Conservation (phyloP, 805 yeast genomes). For the Sugiyamaella qingdaonensis region DNA sequence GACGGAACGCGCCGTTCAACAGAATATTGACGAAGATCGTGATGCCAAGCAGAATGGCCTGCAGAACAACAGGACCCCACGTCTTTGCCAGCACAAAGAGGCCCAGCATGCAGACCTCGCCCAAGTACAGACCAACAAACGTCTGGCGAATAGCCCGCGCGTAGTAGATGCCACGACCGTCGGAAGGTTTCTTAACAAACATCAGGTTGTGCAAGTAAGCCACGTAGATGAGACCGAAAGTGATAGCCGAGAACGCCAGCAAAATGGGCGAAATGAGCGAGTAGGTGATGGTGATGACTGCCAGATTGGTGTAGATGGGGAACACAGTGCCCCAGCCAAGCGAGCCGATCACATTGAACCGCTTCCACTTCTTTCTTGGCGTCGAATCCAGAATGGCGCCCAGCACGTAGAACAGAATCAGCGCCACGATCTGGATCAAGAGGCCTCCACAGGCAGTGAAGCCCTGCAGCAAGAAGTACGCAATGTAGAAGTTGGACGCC, state of each 20-base stretch:
- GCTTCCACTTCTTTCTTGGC: constrained; percentile 88
- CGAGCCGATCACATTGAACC: constrained; percentile 57
- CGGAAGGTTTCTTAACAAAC: constrained; percentile 65
- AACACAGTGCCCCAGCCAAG: constrained; percentile 81
- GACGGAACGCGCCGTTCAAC: constrained; percentile 61
- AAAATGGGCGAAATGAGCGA: constrained; percentile 84
- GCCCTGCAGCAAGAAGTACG: constrained; percentile 79
- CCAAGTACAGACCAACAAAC: constrained; percentile 80
- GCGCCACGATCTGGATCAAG: constrained; percentile 67
- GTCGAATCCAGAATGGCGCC: constrained; percentile 74
- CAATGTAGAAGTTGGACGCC: constrained; percentile 85
- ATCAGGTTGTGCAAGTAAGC: constrained; percentile 75
- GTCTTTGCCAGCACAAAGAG: constrained; percentile 85
- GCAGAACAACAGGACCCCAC: constrained; percentile 89
- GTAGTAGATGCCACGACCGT: constrained; percentile 76
- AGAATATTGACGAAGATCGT: constrained; percentile 69
- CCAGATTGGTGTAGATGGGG: constrained; percentile 72
- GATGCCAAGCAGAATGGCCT: constrained; percentile 56
- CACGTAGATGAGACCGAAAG: constrained; percentile 67
- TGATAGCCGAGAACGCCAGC: constrained; percentile 63
- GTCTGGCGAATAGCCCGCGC: constrained; percentile 89
- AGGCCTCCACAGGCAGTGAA: constrained; percentile 71
- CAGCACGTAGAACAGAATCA: constrained; percentile 66
- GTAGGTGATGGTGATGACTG: constrained; percentile 68
- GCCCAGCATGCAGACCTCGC: constrained; percentile 82